Base-by-base conservation (phyloP, 2,329 filamentous ascomycete genomes). In the Aspergillus versicolor region DNA sequence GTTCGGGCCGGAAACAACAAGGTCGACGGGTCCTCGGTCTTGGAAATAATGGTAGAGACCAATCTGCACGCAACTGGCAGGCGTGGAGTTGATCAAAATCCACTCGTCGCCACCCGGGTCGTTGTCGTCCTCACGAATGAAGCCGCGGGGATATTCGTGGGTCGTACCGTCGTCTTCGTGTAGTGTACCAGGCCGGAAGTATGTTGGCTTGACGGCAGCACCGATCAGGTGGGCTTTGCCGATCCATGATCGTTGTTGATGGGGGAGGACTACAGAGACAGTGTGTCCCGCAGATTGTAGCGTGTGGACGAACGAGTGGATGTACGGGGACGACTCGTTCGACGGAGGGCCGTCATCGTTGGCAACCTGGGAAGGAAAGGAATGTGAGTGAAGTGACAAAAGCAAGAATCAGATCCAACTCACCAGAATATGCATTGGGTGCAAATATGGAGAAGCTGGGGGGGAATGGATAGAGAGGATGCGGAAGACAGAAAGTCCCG, bases 211-310 rank as follows among this genome's bases (percentile, higher is more conserved):
- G 60, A 96, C 84, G 9, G 90, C 89, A 73, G 93, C 88, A 56
- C 92, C 92, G 67, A 97, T 92, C 69, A 97, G 90, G 75, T 97
- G 94, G 3, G 94, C 94, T 80, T 99, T 99, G 67, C 92, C 92
- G 68, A 99, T 97, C 94, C 94, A 99, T 56, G 92, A 96, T 61
- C 93, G 87, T 77, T 99, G 94, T 6, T 88, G 88, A 73, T 97
- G 86, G 2, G 94, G 94, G 13, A 99, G 84, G 62, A 94, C 89
- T 49, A 99, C 92, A 7, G 91, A 96, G 59, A 97, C 91, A n/a
- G 79, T 82, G 75, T 97, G 93, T 7, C 92, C 92, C 32, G 88
- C 86, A 56, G 81, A 75, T 72, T 91, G 86, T 50, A 94, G 86
- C 52, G 84, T 83, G 59, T 84, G 79, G 43, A 92, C 83, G 57